Percentiles rank a stretch among this genome's conserved stretches.
These are phyloP conservation scores for Emmonsiellopsis sp. DNA, from an alignment of 2,329 filamentous ascomycete species.

Conservation along the genomic window DNA sequence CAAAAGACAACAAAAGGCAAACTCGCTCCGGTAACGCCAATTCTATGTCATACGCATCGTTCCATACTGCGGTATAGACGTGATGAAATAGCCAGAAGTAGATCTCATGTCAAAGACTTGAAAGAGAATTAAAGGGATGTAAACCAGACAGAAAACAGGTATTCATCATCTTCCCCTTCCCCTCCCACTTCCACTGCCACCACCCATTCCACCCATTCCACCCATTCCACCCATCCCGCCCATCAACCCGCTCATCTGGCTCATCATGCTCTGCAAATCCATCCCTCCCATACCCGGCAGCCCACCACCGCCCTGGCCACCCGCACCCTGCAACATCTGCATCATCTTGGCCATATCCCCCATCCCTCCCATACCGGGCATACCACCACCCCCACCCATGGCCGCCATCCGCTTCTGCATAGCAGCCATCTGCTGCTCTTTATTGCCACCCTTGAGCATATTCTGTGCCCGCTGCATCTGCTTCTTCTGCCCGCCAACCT, in stretches of 20 bases:
- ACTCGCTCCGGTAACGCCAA: slow-evolving; percentile 2
- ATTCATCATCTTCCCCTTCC: slow-evolving; percentile 9
- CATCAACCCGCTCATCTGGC: slow-evolving; percentile 61
- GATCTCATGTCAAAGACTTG: not conserved
- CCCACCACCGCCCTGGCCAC: slow-evolving; percentile 49
- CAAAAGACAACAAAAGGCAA: not conserved
- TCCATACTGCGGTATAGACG: not conserved
- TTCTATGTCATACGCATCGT: slow-evolving; percentile 1
- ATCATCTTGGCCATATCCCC: slow-evolving; percentile 87
- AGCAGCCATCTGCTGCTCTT: slow-evolving; percentile 84
- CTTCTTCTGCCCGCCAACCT: slow-evolving; percentile 95
- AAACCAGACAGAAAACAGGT: slow-evolving; percentile 8
- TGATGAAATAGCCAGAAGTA: not conserved
- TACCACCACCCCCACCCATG: slow-evolving; percentile 68
- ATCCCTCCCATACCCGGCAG: slow-evolving; percentile 51
- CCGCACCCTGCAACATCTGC: slow-evolving; percentile 80
- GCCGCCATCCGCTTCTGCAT: slow-evolving; percentile 94
- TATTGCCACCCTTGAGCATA: slow-evolving; percentile 83
- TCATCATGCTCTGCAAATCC: slow-evolving; percentile 64
- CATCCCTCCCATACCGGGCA: slow-evolving; percentile 59
- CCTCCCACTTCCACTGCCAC: slow-evolving; percentile 21
- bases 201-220: slow-evolving; percentile 32
- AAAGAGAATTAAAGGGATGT: slow-evolving; percentile 4
- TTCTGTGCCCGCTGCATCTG: slow-evolving; percentile 93
- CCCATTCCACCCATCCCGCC: slow-evolving; percentile 39